Evolutionary conservation across 352 stramenopile species (phyloP).

Genomic region (Pseudoperonospora humuli): DNA sequence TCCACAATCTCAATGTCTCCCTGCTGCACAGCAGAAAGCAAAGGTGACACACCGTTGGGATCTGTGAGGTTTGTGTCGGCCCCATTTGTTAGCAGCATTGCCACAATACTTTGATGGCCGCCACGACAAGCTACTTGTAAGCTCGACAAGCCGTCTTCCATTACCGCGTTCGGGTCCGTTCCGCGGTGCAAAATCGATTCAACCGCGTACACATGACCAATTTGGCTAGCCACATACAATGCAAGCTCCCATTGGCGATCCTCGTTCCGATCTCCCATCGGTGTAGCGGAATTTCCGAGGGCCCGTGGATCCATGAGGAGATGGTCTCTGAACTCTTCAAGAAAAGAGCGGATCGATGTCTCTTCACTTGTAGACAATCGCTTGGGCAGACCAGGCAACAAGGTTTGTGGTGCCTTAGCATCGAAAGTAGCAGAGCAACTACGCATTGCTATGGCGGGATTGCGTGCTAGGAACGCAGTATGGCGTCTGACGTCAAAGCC

Average conservation of each 20-base stretch:
- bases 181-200: constrained; percentile 36
- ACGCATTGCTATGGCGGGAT: constrained; percentile 11
- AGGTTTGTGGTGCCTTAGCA: constrained; percentile 13
- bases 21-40: constrained; percentile 43
- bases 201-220: constrained; percentile 38
- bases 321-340: constrained; percentile 43
- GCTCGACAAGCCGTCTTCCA: constrained; percentile 30
- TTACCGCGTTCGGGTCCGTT: constrained; percentile 31
- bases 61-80: constrained; percentile 38
- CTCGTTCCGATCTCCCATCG: constrained; percentile 14
- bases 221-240: constrained; percentile 42
- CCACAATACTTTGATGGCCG: constrained; percentile 39
- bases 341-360: constrained; percentile 29
- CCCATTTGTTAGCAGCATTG: constrained; percentile 33
- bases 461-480: constrained; percentile 15
- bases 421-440: neutral
- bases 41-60: constrained; percentile 33
- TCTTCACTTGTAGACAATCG: constrained; percentile 26
- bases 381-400: constrained; percentile 29
- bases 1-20: constrained; percentile 37
- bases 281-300: constrained; percentile 12
- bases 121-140: constrained; percentile 41
- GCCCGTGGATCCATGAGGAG: constrained; percentile 30
- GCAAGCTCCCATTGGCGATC: constrained; percentile 44
- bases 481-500: constrained; percentile 11